Evolutionary conservation across 2,329 filamentous ascomycete genomes (phyloP), one percentile per base, ranked within the genome.

Genomic region (Tolypocladium cylindrosporum): DNA sequence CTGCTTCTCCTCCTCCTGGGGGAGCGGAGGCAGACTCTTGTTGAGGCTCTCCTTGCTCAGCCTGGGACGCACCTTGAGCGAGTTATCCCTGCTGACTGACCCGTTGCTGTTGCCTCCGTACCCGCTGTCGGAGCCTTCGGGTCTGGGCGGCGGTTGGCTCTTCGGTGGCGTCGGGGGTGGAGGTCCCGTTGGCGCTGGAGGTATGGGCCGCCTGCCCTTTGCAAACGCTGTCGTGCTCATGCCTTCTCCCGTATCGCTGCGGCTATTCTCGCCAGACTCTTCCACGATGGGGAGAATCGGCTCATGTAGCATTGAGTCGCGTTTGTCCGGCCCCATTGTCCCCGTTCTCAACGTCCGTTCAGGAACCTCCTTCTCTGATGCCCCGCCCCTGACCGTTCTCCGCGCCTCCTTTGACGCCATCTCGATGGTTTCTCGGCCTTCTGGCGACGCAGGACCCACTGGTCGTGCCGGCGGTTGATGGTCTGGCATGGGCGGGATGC

Each of bases 251-350:
- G 64, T 69, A 53, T 80, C 82, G 59, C 75, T 74, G 27, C 78
- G 79, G 66, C 82, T 84, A 57, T 80, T 86, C 71, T 97, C 93
- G 6, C 85, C 89, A n/a, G 85, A 88, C 73, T 97, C 93, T 64
- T 96, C 90, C 8, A 97, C 91, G 11, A 97, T 87, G 0, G 93
- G 93, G 2, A 97, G 75, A 1, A 74, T 80, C 67, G 69, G 69
- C 67, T 70, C 85, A 69, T 65, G 87, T 78, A 78, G 67, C 76
- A 80, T 27, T 75, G 81, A 72, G 77, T 89, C 68, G 75, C 80
- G 63, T 78, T 79, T 59, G 75, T 84, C 69, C 1, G 65, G 55
- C 24, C 62, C 59, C 5, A 64, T 53, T 7, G 66, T 61, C 1
- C 64, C 67, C 1, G 75, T 75, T 27, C 66, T 69, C 24, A 91